Evolutionary conservation across 2,329 filamentous ascomycete genomes (phyloP).

Genomic region (Beauveria bassiana): DNA sequence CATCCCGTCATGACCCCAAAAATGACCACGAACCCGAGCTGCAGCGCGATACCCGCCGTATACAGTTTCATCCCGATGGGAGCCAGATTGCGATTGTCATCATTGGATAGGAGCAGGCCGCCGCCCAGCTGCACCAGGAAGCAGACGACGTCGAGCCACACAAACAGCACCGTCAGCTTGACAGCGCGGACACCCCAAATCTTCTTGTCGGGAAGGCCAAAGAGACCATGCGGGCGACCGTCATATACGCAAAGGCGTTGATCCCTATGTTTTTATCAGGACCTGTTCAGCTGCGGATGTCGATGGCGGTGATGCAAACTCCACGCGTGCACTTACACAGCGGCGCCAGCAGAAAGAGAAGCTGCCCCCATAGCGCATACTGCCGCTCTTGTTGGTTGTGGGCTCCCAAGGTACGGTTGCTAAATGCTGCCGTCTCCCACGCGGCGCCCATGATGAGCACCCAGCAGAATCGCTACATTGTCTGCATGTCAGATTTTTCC

Average conservation of each 20-base stretch:
- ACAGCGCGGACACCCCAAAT: slow-evolving; percentile 28
- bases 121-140: slow-evolving; percentile 38
- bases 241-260: slow-evolving; percentile 39
- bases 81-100: slow-evolving; percentile 20
- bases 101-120: slow-evolving; percentile 29
- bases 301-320: too few relatives aligned
- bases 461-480: slow-evolving; percentile 27
- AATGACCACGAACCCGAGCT: slow-evolving; percentile 30
- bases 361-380: slow-evolving; percentile 23
- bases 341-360: slow-evolving; percentile 35
- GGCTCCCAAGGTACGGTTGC: slow-evolving; percentile 27
- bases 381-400: slow-evolving; percentile 29
- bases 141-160: slow-evolving; percentile 38
- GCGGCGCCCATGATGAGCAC: slow-evolving; percentile 31
- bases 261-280: slow-evolving; percentile 23
- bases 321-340: slow-evolving; percentile 23
- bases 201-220: slow-evolving; percentile 29
- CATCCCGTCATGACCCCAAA: slow-evolving; percentile 28
- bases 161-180: slow-evolving; percentile 36
- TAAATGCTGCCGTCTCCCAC: slow-evolving; percentile 33
- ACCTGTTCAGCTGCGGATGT: neutral
- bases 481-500: neutral
- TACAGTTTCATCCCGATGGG: slow-evolving; percentile 31
- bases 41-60: slow-evolving; percentile 29
- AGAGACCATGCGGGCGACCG: slow-evolving; percentile 31